Percentiles rank a stretch among this genome's conserved stretches.
Conservation (phyloP, 306 rosid genomes). For the Cucurbita maxima region DNA sequence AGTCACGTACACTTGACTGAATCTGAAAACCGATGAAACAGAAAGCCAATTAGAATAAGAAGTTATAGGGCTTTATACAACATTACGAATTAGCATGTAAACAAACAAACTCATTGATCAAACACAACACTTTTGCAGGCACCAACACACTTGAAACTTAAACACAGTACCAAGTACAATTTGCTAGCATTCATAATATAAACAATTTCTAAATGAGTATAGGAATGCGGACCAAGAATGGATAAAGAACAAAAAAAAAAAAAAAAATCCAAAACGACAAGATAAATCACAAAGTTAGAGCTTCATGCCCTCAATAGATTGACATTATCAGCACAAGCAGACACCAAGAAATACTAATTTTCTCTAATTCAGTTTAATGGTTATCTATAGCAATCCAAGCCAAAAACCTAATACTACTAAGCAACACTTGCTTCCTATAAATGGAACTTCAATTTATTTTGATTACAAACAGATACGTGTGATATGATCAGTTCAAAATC, state of each 20-base stretch:
- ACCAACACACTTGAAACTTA: not conserved
- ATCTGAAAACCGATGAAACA: conserved; percentile 28
- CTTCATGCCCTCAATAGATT: not conserved
- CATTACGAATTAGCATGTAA: not conserved
- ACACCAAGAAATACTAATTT: not conserved
- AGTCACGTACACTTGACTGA: conserved; percentile 9
- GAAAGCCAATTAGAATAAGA: conserved; percentile 10
- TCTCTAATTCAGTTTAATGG: not conserved
- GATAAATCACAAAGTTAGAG: not conserved
- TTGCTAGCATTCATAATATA: not conserved
- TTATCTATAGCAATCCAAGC: not conserved
- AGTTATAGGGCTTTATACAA: not conserved
- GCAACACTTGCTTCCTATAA: not conserved
- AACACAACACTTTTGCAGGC: not conserved
- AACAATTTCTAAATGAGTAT: not conserved
- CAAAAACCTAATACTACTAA: not conserved
- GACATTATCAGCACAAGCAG: not conserved
- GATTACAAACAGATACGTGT: not conserved
- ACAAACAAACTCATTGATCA: not conserved
- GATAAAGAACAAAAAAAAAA: not conserved
- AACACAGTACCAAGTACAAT: not conserved
- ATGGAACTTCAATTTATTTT: not conserved
- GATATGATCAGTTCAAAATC: not conserved
- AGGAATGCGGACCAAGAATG: not conserved
- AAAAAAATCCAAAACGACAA: not conserved